Evolutionary conservation across 2,329 filamentous ascomycete species (phyloP), one percentile per base, ranked within the genome.

Genomic region (Blastomyces gilchristii): DNA sequence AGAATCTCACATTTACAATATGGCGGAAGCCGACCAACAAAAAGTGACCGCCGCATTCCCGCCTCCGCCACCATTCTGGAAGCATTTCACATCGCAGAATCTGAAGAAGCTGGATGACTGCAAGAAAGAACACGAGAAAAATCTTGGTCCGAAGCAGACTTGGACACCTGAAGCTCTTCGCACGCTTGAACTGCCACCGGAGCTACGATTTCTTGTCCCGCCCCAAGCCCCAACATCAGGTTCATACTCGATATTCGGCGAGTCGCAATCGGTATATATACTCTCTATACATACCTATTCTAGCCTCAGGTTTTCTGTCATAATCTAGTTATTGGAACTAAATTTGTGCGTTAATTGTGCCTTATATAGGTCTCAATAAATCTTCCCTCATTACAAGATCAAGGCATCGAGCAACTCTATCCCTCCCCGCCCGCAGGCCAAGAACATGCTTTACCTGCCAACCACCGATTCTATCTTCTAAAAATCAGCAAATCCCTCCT

Each of bases 1-100:
- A 67, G 37, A 41, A 12, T 1, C 37, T 25, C 37, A 41, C 22
- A 1, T 58, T 5, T 25, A 28, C 6, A 52, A 56, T 22, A 90
- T 90, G 87, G 85, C 84, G 63, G 85, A 85, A 61, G 79, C 81
- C 64, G 77, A 78, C 62, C 77, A 79, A 56, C 75, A 76, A 66
- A 70, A 71, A 69, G 69, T 78, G 39, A 81, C 85, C 34, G 85
- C 88, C 31, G 85, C 87, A 50, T 96, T 91, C 73, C 93, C 94
- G 31, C 85, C 88, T 61, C 94, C 94, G 34, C 94, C 94, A 34
- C 87, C 88, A 0, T 96, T 97, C 78, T 97, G 90, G 86, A 87
- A 88, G 68, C 83, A 89, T 73, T 97, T 97, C 76, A 96, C 90
- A 0, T 75, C 85, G 2, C 85, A 88, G 37, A 95, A 93, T 71